Conservation (phyloP, 805 yeast species). For the Kuraishia piskuri region DNA sequence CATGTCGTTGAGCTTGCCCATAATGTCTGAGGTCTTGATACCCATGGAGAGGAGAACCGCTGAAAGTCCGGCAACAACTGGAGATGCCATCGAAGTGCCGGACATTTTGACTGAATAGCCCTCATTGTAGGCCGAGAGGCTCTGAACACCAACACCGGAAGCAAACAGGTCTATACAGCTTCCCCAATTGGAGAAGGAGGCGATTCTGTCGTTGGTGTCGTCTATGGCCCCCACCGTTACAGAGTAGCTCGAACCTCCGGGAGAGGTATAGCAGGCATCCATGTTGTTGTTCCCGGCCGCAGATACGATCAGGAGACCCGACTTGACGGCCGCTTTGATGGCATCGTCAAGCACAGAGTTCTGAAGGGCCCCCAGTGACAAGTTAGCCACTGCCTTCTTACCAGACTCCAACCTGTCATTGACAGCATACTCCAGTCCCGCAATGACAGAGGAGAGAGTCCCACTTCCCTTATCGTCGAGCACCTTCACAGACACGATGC, state of each 20-base stretch:
- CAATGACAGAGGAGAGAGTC: constrained; percentile 51
- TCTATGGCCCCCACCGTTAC: constrained; percentile 87
- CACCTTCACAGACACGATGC: constrained; percentile 67
- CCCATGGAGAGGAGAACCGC: constrained; percentile 51
- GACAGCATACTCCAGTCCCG: constrained; percentile 62
- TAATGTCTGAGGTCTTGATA: constrained; percentile 30
- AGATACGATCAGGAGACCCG: constrained; percentile 64
- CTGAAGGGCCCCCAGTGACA: constrained; percentile 71
- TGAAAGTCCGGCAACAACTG: constrained; percentile 59
- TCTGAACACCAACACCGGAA: constrained; percentile 63
- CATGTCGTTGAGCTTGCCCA: constrained; percentile 29
- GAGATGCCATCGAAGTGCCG: constrained; percentile 82
- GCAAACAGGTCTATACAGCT: constrained; percentile 84
- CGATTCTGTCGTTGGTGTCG: constrained; percentile 59
- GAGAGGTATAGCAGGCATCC: constrained; percentile 79
- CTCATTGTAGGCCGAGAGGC: constrained; percentile 20
- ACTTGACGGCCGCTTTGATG: constrained; percentile 59
- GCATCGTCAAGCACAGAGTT: constrained; percentile 67
- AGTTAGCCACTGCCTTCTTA: constrained; percentile 57
- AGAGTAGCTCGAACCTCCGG: constrained; percentile 68
- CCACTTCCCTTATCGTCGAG: constrained; percentile 66
- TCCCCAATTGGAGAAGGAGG: constrained; percentile 88
- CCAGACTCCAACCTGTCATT: constrained; percentile 35
- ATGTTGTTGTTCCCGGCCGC: constrained; percentile 84
- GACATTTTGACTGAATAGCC: constrained; percentile 32